Percentiles rank a stretch among this genome's conserved stretches.
These are phyloP conservation scores for Halenospora varia DNA, from an alignment of 495 filamentous ascomycete species.

Conservation along the genomic window DNA sequence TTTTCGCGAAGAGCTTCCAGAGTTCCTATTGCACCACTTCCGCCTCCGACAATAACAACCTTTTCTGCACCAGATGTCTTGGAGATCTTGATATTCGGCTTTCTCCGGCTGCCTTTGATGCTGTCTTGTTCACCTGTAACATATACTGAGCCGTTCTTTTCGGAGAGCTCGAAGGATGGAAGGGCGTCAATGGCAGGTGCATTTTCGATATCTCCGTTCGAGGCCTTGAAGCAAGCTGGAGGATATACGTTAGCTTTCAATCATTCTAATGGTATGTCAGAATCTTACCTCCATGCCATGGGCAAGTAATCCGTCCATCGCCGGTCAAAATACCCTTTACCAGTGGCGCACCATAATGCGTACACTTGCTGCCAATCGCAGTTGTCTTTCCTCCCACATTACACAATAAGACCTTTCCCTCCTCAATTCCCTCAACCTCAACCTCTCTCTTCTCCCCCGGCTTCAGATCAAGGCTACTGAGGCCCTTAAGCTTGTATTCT, in stretches of 20 bases:
- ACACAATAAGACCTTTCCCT: slow-evolving; percentile 79
- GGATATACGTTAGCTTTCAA: not conserved
- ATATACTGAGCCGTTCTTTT: slow-evolving; percentile 79
- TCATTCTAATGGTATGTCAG: not conserved
- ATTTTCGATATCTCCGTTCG: slow-evolving; percentile 91
- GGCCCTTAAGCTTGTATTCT: slow-evolving; percentile 83
- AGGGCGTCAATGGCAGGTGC: slow-evolving; percentile 84
- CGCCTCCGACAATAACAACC: slow-evolving; percentile 86
- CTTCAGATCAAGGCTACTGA: slow-evolving; percentile 66
- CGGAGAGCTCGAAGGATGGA: slow-evolving; percentile 70
- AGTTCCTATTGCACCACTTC: slow-evolving; percentile 74
- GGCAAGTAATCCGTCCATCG: slow-evolving; percentile 82
- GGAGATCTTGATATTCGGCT: slow-evolving; percentile 67
- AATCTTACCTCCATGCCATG: slow-evolving; percentile 85
- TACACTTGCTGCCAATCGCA: slow-evolving; percentile 82
- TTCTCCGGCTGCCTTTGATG: slow-evolving; percentile 73
- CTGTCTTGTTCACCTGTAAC: slow-evolving; percentile 72
- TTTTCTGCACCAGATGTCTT: slow-evolving; percentile 56
- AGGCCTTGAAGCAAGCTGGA: slow-evolving; percentile 83
- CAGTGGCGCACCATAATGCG: slow-evolving; percentile 90
- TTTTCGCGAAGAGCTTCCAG: slow-evolving; percentile 77
- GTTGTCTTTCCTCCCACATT: slow-evolving; percentile 70
- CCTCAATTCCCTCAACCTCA: slow-evolving; percentile 83
- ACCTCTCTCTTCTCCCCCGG: slow-evolving; percentile 81
- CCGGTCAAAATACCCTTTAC: slow-evolving; percentile 76